A percentile compares a stretch with the other conserved stretches of the same genome.
phyloP scores from a whole-genome alignment of 2,329 filamentous ascomycete species.

The Penicillium janthinellum region DNA sequence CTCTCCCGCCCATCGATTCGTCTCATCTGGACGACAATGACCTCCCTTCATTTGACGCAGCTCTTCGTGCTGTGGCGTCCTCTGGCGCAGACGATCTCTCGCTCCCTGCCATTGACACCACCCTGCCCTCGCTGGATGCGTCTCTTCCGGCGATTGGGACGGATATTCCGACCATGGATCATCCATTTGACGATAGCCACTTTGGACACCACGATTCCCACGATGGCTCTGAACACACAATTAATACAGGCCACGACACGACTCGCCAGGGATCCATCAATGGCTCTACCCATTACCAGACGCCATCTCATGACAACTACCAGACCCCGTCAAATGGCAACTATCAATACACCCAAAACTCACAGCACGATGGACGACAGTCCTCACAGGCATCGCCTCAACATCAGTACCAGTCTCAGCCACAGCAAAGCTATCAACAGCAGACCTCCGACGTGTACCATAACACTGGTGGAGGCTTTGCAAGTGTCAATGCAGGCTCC shows the following conservation, averaged over 20 bases:
- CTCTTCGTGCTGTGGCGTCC: conserved; percentile 25
- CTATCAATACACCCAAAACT: conserved; percentile 26
- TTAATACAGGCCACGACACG: conserved; percentile 23
- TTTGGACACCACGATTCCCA: conserved; percentile 22
- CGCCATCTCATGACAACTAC: conserved; percentile 45
- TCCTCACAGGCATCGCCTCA: conserved; percentile 30
- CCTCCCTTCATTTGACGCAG: conserved; percentile 27
- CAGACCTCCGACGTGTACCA: conserved; percentile 38
- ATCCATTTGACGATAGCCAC: conserved; percentile 27
- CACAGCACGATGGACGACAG: conserved; percentile 48
- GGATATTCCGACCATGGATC: conserved; percentile 36
- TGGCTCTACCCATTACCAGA: conserved; percentile 48
- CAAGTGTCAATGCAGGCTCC: conserved; percentile 17
- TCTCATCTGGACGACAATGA: conserved; percentile 31
- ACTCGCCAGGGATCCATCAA: conserved; percentile 31
- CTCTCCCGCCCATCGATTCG: conserved; percentile 24
- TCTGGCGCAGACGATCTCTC: conserved; percentile 22
- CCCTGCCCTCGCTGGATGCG: conserved; percentile 29
- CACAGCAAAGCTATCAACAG: conserved; percentile 31
- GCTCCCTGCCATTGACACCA: conserved; percentile 31
- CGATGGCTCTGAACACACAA: conserved; percentile 13
- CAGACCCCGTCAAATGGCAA: conserved; percentile 46
- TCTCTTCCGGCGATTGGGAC: conserved; percentile 34
- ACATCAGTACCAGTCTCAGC: conserved; percentile 32
- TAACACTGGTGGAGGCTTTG: conserved; percentile 25